A percentile compares a stretch with the other conserved stretches of the same genome.
Conservation (phyloP, 108 stramenopile species). For the Skeletonema tropicum region DNA sequence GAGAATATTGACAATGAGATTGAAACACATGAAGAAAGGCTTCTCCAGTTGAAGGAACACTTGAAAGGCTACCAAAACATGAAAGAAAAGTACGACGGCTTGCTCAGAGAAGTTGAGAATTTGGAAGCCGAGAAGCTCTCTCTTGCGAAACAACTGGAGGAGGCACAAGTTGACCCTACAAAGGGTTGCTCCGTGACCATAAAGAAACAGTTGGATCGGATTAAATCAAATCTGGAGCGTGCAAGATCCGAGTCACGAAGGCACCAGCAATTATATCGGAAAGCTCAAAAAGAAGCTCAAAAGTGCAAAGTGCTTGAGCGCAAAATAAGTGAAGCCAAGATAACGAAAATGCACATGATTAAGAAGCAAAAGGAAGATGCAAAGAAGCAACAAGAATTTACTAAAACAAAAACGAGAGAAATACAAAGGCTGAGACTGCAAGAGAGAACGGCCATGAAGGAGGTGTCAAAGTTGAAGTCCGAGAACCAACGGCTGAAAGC, state of each 20-base stretch:
- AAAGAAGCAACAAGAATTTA: conserved; percentile 62
- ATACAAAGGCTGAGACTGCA: conserved; percentile 71
- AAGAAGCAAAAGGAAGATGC: conserved; percentile 81
- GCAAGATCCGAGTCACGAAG: conserved; percentile 71
- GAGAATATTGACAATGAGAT: conserved; percentile 73
- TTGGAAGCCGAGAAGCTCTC: conserved; percentile 76
- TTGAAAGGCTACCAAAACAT: conserved; percentile 80
- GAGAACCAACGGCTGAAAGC: conserved; percentile 70
- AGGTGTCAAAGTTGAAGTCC: conserved; percentile 68
- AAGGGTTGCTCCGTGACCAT: conserved; percentile 76
- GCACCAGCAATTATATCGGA: conserved; percentile 76
- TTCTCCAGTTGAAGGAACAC: conserved; percentile 76
- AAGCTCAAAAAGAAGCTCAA: conserved; percentile 76
- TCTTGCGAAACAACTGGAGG: conserved; percentile 72
- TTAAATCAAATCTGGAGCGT: conserved; percentile 67
- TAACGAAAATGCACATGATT: conserved; percentile 61
- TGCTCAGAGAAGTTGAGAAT: conserved; percentile 75
- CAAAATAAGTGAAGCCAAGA: conserved; percentile 78
- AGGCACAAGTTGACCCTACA: conserved; percentile 67
- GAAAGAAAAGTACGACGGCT: conserved; percentile 76
- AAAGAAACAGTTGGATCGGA: conserved; percentile 73
- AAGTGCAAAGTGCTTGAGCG: conserved; percentile 75
- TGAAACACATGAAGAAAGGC: conserved; percentile 67
- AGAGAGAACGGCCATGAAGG: conserved; percentile 61
- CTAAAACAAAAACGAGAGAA: conserved; percentile 78